phyloP scores from a whole-genome alignment of 202 grass and related monocot species.

The Dendrocalamus latiflorus region DNA sequence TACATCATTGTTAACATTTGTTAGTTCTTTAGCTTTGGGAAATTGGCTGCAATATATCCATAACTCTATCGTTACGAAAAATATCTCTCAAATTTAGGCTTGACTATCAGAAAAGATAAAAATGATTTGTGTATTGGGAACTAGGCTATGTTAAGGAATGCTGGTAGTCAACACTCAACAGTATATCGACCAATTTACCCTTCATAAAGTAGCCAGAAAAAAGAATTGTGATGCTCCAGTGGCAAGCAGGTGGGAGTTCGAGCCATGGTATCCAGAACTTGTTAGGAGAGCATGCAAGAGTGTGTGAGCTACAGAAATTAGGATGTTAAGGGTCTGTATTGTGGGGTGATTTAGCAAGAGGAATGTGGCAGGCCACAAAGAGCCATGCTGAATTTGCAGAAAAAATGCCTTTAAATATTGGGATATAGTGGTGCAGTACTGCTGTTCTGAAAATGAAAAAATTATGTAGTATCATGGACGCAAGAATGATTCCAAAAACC shows the following conservation, averaged over 20 bases:
- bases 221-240: not conserved
- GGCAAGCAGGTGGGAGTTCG: not conserved
- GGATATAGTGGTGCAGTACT: not conserved
- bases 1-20: not conserved
- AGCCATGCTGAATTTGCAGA: not conserved
- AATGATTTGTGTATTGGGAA: not conserved
- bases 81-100: not conserved
- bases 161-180: not conserved
- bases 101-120: not conserved
- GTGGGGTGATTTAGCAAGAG: not conserved
- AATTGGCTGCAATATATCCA: not conserved
- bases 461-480: not conserved
- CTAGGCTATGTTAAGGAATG: not conserved
- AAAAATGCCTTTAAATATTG: not conserved
- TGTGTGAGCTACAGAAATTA: not conserved
- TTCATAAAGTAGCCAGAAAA: not conserved
- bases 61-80: not conserved
- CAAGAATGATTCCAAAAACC: no score
- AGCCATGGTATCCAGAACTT: not conserved
- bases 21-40: not conserved
- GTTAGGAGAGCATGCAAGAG: not conserved
- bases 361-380: not conserved
- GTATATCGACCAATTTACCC: not conserved
- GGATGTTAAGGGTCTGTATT: not conserved
- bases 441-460: not conserved